phyloP scores from a whole-genome alignment of 139 green algal genomes.

The Chlorella ohadii region DNA sequence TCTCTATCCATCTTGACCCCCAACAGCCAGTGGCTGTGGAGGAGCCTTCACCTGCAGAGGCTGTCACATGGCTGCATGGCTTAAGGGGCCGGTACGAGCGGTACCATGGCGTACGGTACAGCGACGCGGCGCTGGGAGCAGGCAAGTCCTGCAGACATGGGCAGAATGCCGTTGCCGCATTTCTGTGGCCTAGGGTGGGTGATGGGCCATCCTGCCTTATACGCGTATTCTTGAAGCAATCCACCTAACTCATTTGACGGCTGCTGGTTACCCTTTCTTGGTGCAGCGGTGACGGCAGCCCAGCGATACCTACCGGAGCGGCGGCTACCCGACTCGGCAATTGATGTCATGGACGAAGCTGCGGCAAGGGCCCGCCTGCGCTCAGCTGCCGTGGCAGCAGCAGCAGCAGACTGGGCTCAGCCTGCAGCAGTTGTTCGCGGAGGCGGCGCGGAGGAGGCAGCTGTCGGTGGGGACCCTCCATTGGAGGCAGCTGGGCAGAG shows the following conservation, averaged over 20 bases:
- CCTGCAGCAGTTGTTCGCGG: too few species aligned
- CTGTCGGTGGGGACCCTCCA: background rate
- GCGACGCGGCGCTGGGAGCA: slow-evolving; percentile 60
- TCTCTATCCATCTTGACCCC: too few species aligned
- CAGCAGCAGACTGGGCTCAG: background rate
- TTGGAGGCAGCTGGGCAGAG: too few species aligned
- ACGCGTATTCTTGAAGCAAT: too few species aligned
- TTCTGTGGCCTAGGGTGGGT: too few species aligned
- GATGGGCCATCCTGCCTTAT: too few species aligned
- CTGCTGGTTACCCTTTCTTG: background rate
- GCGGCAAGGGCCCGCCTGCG: slow-evolving; percentile 46
- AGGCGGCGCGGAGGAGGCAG: background rate
- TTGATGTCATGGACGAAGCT: slow-evolving; percentile 90
- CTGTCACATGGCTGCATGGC: slow-evolving; percentile 75
- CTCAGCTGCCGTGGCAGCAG: background rate
- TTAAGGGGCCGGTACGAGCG: slow-evolving; percentile 84
- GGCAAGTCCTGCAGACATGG: background rate
- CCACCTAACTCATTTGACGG: too few species aligned
- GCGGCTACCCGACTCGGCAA: slow-evolving; percentile 76
- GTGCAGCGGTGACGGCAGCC: slow-evolving; percentile 66
- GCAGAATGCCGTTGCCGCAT: too few species aligned
- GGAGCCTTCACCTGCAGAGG: slow-evolving; percentile 77
- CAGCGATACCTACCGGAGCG: slow-evolving; percentile 76
- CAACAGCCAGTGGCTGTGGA: slow-evolving; percentile 80
- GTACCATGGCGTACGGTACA: slow-evolving; percentile 82